Conservation (phyloP, 495 filamentous ascomycete species). For the Aspergillus leporis region DNA sequence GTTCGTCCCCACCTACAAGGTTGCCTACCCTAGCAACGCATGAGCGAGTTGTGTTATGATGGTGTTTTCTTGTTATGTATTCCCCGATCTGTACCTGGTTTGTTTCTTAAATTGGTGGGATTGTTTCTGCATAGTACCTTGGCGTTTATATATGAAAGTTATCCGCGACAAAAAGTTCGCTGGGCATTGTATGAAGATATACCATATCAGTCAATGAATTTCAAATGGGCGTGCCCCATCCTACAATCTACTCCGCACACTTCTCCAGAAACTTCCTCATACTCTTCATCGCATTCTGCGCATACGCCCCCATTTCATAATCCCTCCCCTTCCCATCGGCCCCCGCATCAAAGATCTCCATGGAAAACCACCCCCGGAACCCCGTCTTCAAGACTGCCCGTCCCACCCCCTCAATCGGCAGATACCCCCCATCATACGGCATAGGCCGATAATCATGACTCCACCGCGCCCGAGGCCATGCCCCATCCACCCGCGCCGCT, state of each 20-base stretch:
- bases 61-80: constrained; percentile 11
- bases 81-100: constrained; percentile 7
- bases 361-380: constrained; percentile 70
- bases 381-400: constrained; percentile 69
- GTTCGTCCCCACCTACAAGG: constrained; percentile 66
- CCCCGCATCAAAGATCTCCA: constrained; percentile 76
- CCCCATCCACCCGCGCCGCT: constrained; percentile 41
- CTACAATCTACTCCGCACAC: constrained; percentile 29
- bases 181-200: constrained; percentile 8
- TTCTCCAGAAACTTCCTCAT: constrained; percentile 54
- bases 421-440: constrained; percentile 70
- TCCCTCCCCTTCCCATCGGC: constrained; percentile 56
- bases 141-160: constrained; percentile 1
- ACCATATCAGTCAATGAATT: constrained; percentile 1
- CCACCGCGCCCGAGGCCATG: constrained; percentile 65
- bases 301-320: constrained; percentile 59
- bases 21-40: constrained; percentile 79
- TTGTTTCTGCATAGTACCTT: constrained; percentile 4
- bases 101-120: not conserved
- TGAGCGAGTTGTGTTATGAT: constrained; percentile 20
- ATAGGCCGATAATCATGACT: constrained; percentile 70
- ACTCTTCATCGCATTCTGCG: constrained; percentile 59
- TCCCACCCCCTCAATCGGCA: constrained; percentile 66
- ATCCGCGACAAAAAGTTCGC: not conserved
- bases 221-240: not conserved